phyloP scores from a whole-genome alignment of 345 rosid genomes.

The Euphorbia peplus region DNA sequence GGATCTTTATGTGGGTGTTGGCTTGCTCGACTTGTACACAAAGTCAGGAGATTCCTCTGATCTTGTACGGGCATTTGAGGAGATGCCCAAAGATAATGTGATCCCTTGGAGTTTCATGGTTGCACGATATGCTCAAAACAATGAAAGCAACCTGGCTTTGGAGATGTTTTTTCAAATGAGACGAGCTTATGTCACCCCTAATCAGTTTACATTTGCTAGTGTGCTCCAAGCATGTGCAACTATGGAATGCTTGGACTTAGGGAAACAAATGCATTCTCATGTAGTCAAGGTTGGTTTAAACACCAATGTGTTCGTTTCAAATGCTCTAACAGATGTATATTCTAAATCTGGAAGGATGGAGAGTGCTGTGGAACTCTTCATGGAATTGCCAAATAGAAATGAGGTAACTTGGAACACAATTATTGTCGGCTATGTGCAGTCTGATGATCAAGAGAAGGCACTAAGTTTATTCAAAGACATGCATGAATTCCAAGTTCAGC shows the following conservation, averaged over 20 bases:
- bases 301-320: constrained; percentile 55
- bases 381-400: constrained; percentile 40
- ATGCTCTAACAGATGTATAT: constrained; percentile 78
- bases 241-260: constrained; percentile 42
- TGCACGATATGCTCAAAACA: constrained; percentile 62
- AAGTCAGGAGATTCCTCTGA: constrained; percentile 38
- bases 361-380: constrained; percentile 55
- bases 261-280: constrained; percentile 61
- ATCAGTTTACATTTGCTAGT: constrained; percentile 73
- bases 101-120: constrained; percentile 94
- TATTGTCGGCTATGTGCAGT: constrained; percentile 65
- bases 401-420: constrained; percentile 84
- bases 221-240: constrained; percentile 68
- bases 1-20: constrained; percentile 56
- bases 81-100: constrained; percentile 69
- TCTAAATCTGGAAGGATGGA: constrained; percentile 71
- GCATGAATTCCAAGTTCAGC: constrained; percentile 42
- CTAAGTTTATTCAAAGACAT: constrained; percentile 56
- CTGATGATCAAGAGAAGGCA: constrained; percentile 57
- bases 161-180: constrained; percentile 68
- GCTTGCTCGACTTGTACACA: constrained; percentile 70
- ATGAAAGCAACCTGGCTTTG: constrained; percentile 47
- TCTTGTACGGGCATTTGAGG: constrained; percentile 58
- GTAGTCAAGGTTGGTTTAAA: constrained; percentile 54
- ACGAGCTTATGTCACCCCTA: constrained; percentile 52